A percentile compares a stretch with the other conserved stretches of the same genome.
These are phyloP conservation scores for Venturia effusa DNA, from an alignment of 2,329 filamentous ascomycete species.

Conservation along the genomic window DNA sequence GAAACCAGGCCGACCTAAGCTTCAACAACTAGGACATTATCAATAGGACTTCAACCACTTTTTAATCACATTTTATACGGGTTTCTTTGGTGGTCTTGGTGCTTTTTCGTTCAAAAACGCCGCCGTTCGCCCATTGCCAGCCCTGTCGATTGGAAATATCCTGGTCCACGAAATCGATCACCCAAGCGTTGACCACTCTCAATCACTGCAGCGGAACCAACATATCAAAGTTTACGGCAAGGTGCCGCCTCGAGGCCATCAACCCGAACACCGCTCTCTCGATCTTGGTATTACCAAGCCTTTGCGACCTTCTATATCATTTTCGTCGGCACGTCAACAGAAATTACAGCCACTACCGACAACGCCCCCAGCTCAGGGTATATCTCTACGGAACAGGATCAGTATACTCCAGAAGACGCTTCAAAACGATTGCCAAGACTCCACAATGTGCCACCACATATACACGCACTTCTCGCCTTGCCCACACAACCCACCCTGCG, in stretches of 20 bases:
- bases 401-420: not conserved
- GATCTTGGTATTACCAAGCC: not conserved
- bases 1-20: not conserved
- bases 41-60: not conserved
- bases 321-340: not conserved
- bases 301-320: not conserved
- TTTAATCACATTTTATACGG: not conserved
- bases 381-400: no score
- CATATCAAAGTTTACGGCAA: not conserved
- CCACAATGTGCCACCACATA: conserved; percentile 9
- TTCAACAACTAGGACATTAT: not conserved
- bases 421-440: not conserved
- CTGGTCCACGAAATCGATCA: not conserved
- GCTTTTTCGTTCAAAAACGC: not conserved
- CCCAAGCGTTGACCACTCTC: not conserved
- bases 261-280: not conserved
- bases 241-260: not conserved
- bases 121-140: not conserved
- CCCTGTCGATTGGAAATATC: not conserved
- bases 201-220: not conserved
- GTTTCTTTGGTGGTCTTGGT: conserved; percentile 3
- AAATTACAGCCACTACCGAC: no score
- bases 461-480: conserved; percentile 10
- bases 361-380: no score
- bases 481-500: conserved; percentile 4